Conservation (phyloP, 2,329 filamentous ascomycete genomes). For the Fusarium zealandicum region DNA sequence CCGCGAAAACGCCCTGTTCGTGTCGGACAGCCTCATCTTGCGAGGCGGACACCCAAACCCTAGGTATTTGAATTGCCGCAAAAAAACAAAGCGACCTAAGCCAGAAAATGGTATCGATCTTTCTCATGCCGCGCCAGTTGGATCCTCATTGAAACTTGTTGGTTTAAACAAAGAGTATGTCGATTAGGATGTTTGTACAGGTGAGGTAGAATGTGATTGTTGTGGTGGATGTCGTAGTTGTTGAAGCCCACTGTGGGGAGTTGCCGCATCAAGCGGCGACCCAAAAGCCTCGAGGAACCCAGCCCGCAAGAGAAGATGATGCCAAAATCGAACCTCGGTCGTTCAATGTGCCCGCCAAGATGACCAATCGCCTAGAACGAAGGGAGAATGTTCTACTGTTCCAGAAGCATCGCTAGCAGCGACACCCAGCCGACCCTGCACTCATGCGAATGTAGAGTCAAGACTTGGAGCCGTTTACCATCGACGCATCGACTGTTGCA, state of each 20-base stretch:
- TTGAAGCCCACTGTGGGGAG: slow-evolving; percentile 43
- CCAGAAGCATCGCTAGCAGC: slow-evolving; percentile 47
- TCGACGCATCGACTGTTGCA: slow-evolving; percentile 63
- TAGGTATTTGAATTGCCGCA: slow-evolving; percentile 42
- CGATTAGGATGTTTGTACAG: slow-evolving; percentile 60
- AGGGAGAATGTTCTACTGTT: slow-evolving; percentile 48
- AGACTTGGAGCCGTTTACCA: slow-evolving; percentile 55
- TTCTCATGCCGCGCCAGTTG: slow-evolving; percentile 51
- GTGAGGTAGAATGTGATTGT: slow-evolving; percentile 41
- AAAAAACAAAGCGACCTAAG: slow-evolving; percentile 44
- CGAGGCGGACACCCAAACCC: slow-evolving; percentile 43
- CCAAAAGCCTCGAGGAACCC: slow-evolving; percentile 48
- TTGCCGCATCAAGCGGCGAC: slow-evolving; percentile 38
- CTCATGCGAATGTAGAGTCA: slow-evolving; percentile 42
- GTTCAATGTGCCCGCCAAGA: slow-evolving; percentile 58
- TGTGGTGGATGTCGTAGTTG: slow-evolving; percentile 33
- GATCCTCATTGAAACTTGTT: slow-evolving; percentile 47
- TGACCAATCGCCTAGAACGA: slow-evolving; percentile 54
- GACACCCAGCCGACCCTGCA: slow-evolving; percentile 46
- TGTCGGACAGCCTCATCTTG: slow-evolving; percentile 51
- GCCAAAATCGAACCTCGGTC: slow-evolving; percentile 47
- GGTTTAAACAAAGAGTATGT: slow-evolving; percentile 49
- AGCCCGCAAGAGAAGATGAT: slow-evolving; percentile 52
- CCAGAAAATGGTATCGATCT: slow-evolving; percentile 57
- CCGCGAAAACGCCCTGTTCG: slow-evolving; percentile 49